Conservation (phyloP, 768 basidiomycete genomes). For the Boletus vermiculosoides region DNA sequence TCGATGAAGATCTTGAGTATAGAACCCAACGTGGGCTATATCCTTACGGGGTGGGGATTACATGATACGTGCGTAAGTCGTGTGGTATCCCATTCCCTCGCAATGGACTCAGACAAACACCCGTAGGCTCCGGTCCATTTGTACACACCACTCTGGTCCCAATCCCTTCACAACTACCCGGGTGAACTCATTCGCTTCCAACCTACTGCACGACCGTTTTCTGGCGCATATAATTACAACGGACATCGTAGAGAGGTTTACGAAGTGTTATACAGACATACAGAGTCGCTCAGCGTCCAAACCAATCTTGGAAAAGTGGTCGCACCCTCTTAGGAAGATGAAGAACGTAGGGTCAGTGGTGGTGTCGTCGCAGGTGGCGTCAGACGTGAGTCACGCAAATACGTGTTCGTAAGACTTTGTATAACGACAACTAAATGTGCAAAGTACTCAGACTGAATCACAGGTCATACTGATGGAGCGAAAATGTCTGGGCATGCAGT, state of each 20-base stretch:
- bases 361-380: background rate
- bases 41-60: background rate
- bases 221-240: background rate
- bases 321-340: too few relatives aligned
- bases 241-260: background rate
- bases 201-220: background rate
- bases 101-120: background rate
- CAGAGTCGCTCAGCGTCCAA: background rate
- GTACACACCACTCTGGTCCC: background rate
- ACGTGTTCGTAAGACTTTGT: background rate
- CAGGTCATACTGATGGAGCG: background rate
- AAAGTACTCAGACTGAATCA: background rate
- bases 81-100: background rate
- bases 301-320: background rate
- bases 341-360: background rate
- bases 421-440: background rate
- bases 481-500: background rate
- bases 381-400: background rate
- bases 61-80: background rate
- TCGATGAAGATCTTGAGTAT: background rate
- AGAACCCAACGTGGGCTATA: background rate
- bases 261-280: background rate
- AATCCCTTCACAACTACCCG: background rate
- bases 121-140: background rate
- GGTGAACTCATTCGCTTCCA: background rate